phyloP scores from a whole-genome alignment of 192 early-diverging fungal species.

The Linnemannia elongata region DNA sequence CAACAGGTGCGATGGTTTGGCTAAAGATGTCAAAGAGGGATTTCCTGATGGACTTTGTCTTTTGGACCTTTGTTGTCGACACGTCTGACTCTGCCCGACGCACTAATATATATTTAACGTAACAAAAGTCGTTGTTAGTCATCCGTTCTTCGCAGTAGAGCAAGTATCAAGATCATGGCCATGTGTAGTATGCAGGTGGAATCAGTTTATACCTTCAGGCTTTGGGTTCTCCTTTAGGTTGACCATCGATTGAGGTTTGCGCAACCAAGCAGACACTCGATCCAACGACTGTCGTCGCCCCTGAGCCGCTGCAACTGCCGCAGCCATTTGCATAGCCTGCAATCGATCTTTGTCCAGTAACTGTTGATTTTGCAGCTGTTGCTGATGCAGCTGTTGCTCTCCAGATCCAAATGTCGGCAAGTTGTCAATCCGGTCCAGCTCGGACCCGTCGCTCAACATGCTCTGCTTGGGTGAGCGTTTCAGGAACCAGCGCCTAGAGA shows the following conservation, averaged over 20 bases:
- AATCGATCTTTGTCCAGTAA: not conserved
- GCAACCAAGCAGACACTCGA: conserved; percentile 38
- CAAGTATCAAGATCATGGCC: not conserved
- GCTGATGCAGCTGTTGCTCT: not conserved
- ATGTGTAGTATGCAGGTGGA: not conserved
- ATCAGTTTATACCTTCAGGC: conserved; percentile 29
- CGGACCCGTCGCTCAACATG: conserved; percentile 46
- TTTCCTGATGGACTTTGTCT: conserved; percentile 36
- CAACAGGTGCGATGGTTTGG: not conserved
- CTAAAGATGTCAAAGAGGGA: conserved; percentile 52
- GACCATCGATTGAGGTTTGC: conserved; percentile 43
- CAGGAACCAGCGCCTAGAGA: conserved; percentile 26
- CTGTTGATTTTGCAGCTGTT: conserved; percentile 1
- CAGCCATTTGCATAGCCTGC: not conserved
- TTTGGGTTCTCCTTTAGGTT: conserved; percentile 33
- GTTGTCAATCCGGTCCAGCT: conserved; percentile 49
- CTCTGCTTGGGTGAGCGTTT: conserved; percentile 37
- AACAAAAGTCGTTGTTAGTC: not conserved
- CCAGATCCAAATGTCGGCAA: conserved; percentile 11
- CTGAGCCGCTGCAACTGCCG: conserved; percentile 12
- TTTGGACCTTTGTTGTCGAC: conserved; percentile 19
- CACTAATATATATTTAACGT: not conserved
- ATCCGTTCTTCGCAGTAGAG: not conserved
- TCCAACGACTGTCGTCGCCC: conserved; percentile 30
- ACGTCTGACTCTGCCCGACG: not conserved